Evolutionary conservation across 768 basidiomycete species (phyloP), one percentile per base, ranked within the genome.

Genomic region (Hydnum rufescens): DNA sequence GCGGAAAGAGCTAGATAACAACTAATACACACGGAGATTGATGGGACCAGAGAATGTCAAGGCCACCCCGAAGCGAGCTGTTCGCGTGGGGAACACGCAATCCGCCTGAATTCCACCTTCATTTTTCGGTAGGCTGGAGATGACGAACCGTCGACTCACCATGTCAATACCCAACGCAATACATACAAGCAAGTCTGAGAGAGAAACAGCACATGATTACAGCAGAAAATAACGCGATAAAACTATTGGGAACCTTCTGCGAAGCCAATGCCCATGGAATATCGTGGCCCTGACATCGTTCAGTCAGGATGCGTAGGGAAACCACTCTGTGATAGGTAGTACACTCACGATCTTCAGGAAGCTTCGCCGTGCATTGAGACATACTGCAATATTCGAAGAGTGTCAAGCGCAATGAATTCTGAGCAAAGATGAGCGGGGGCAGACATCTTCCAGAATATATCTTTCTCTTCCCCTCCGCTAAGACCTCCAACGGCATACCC

Each of bases 381-480:
- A 92, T 82, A 25, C 88, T 66, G 54, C 3, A 31, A 34, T n/a
- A 28, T n/a, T n/a, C n/a, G n/a, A n/a, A n/a, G n/a, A n/a, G n/a
- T 30, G 3, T 26, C 51, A 42, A 60, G 49, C 60, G 55, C 54
- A 46, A 8, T 5, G 48, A 18, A 22, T 50, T 22, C 29, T 19
- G 5, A 4, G 42, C 8, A 4, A 49, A 4, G n/a, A 28, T 39
- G 34, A 39, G 34, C 49, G n/a, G 8, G 43, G 29, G 53, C 77
- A 58, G 64, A 88, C 87, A 89, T 74, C 64, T 74, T 73, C 85
- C 86, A 89, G 64, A 89, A 90, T 2, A 77, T 63, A 64, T 85
- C 83, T 88, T 92, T 89, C 64, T 79, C 85, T 69, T 93, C 88
- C 13, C 88, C 88, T 23, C 88, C 88, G 57, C 84, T 88, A 5